These are phyloP conservation scores for Penicillium taxi DNA, from an alignment of 495 filamentous ascomycete genomes.

Conservation along the genomic window DNA sequence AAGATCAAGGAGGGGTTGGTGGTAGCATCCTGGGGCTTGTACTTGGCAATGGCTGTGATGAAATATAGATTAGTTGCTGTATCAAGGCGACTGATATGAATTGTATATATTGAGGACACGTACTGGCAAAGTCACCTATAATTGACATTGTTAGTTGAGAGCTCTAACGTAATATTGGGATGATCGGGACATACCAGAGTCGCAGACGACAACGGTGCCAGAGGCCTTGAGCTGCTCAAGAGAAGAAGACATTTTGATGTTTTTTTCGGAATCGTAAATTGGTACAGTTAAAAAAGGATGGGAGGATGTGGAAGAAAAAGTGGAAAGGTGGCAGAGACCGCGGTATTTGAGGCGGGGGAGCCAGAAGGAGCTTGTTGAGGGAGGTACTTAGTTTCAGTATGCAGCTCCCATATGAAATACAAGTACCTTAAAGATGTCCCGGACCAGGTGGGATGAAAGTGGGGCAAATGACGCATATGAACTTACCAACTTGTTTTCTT, in stretches of 20 bases:
- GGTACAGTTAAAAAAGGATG: constrained; percentile 2
- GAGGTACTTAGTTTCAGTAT: constrained; percentile 13
- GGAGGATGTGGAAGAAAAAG: constrained; percentile 11
- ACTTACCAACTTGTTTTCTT: constrained; percentile 8
- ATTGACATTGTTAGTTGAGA: constrained; percentile 11
- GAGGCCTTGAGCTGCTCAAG: constrained; percentile 93
- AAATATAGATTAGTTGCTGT: too few species aligned
- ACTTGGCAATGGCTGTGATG: constrained; percentile 86
- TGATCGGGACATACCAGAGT: constrained; percentile 65
- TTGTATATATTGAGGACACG: constrained; percentile 23
- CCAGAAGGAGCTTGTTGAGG: constrained; percentile 10
- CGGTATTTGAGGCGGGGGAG: constrained; percentile 23
- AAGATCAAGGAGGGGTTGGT: constrained; percentile 99
- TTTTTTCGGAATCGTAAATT: constrained; percentile 1
- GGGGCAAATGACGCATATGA: constrained; percentile 33
- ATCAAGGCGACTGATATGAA: constrained; percentile 8
- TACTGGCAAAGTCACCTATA: constrained; percentile 72
- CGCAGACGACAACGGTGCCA: constrained; percentile 94
- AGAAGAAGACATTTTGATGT: constrained; percentile 69
- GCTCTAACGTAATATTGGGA: constrained; percentile 6
- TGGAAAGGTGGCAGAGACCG: constrained; percentile 24
- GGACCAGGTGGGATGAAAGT: constrained; percentile 22
- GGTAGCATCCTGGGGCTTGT: constrained; percentile 99
- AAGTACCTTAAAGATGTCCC: constrained; percentile 12
- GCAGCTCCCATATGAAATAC: not conserved